These are phyloP conservation scores for Hypoxylon sp. DNA, from an alignment of 2,329 filamentous ascomycete species.

Conservation along the genomic window DNA sequence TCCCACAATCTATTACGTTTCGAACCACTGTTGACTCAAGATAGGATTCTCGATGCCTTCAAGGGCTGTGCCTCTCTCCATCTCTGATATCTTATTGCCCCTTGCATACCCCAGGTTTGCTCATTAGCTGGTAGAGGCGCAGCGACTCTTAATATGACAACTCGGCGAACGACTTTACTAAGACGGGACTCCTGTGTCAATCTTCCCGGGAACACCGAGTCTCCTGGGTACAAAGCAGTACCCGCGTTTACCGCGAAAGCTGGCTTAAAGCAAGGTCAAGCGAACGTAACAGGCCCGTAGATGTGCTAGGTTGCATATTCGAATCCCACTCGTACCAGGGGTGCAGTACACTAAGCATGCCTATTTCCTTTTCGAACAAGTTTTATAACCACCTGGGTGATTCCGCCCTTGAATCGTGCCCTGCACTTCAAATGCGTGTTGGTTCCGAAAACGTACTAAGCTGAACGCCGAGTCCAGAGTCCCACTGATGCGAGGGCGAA, in stretches of 20 bases:
- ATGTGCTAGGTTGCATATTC: conserved; percentile 5
- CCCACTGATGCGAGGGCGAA: conserved; percentile 15
- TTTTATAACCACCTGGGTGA: neutral
- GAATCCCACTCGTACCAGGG: conserved; percentile 7
- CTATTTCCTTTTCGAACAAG: neutral
- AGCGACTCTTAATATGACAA: neutral
- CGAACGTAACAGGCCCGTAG: conserved; percentile 8
- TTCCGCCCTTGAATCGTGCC: conserved; percentile 6
- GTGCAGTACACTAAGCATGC: conserved; percentile 13
- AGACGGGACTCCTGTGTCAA: neutral
- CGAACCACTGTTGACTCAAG: neutral
- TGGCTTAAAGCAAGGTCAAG: conserved; percentile 6
- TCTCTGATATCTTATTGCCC: neutral
- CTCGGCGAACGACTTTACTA: neutral
- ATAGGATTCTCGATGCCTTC: neutral
- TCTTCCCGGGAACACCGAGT: neutral
- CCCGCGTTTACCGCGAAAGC: conserved; percentile 16
- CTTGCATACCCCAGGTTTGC: conserved; percentile 1
- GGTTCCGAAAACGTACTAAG: conserved; percentile 15
- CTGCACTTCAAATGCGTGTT: neutral
- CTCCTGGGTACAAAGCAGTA: neutral
- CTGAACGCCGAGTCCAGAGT: neutral
- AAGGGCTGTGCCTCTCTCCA: neutral
- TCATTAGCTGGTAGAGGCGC: neutral
- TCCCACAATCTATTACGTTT: neutral